Conservation (phyloP, 805 yeast species). For the Teunomyces barrocoloradensis region DNA sequence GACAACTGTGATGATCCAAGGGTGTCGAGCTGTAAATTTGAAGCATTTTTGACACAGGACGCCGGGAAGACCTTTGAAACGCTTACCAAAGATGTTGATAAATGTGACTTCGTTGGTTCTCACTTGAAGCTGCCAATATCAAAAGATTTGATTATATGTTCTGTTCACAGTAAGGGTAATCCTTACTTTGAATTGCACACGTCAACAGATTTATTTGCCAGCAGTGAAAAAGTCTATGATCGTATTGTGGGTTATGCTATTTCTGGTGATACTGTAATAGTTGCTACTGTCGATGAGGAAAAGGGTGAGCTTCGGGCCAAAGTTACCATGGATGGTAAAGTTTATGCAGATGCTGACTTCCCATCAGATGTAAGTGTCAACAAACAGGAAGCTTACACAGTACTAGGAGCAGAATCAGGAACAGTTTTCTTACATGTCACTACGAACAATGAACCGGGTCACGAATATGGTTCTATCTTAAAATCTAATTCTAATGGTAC, state of each 20-base stretch:
- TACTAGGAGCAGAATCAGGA: slow-evolving; percentile 68
- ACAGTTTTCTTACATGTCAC: slow-evolving; percentile 84
- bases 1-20: slow-evolving; percentile 50
- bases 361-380: slow-evolving; percentile 63
- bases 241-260: slow-evolving; percentile 71
- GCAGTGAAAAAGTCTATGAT: slow-evolving; percentile 45
- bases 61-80: slow-evolving; percentile 62
- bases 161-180: slow-evolving; percentile 37
- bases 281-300: slow-evolving; percentile 56
- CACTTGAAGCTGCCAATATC: slow-evolving; percentile 37
- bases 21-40: slow-evolving; percentile 49
- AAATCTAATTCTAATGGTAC: slow-evolving; percentile 94
- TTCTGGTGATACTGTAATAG: slow-evolving; percentile 68
- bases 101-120: slow-evolving; percentile 68
- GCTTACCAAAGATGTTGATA: slow-evolving; percentile 50
- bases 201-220: slow-evolving; percentile 52
- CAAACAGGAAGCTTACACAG: slow-evolving; percentile 62
- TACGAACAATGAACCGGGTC: slow-evolving; percentile 46
- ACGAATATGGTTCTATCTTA: slow-evolving; percentile 74
- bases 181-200: slow-evolving; percentile 36
- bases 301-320: slow-evolving; percentile 53
- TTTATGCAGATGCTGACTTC: slow-evolving; percentile 75
- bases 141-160: slow-evolving; percentile 62
- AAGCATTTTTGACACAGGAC: slow-evolving; percentile 63
- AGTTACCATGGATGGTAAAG: slow-evolving; percentile 75